Percentiles rank a stretch among this genome's conserved stretches.
Evolutionary conservation across 164 flowering plant species (phyloP).

Genomic region (Buxus sempervirens): DNA sequence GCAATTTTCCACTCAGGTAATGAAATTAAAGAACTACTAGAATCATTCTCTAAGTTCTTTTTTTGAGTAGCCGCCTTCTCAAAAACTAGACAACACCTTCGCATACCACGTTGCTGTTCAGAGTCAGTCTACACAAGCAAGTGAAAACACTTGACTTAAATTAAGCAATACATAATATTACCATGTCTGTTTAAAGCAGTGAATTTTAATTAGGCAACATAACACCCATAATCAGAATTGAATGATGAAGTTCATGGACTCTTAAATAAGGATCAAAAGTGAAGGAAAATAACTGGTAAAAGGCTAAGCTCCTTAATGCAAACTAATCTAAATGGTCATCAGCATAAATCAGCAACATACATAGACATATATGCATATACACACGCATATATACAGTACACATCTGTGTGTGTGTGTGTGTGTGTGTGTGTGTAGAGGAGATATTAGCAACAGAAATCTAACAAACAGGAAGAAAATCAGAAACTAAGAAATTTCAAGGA

Average conservation of each 20-base stretch:
- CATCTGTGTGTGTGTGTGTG: too few species aligned
- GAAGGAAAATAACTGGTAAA: not conserved
- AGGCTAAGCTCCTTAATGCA: not conserved
- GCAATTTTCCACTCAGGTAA: conserved; percentile 32
- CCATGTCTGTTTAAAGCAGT: too few species aligned
- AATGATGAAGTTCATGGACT: not conserved
- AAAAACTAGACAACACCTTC: conserved; percentile 87
- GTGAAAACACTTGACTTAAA: conserved; percentile 2
- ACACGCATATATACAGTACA: too few species aligned
- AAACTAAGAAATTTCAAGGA: not conserved
- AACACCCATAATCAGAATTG: not conserved
- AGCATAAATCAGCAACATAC: too few species aligned
- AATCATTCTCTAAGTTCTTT: conserved; percentile 41
- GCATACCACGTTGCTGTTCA: conserved; percentile 67
- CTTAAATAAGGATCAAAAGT: not conserved
- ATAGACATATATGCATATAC: too few species aligned
- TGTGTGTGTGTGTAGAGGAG: too few species aligned
- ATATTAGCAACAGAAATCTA: not conserved
- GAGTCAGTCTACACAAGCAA: conserved; percentile 27
- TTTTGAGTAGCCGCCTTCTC: conserved; percentile 55
- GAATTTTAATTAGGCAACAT: not conserved
- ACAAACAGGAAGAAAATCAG: not conserved
- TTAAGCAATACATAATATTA: too few species aligned
- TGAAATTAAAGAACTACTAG: conserved; percentile 29
- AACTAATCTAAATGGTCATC: too few species aligned